Conservation (phyloP, 2,329 filamentous ascomycete genomes). For the Claviceps africana region DNA sequence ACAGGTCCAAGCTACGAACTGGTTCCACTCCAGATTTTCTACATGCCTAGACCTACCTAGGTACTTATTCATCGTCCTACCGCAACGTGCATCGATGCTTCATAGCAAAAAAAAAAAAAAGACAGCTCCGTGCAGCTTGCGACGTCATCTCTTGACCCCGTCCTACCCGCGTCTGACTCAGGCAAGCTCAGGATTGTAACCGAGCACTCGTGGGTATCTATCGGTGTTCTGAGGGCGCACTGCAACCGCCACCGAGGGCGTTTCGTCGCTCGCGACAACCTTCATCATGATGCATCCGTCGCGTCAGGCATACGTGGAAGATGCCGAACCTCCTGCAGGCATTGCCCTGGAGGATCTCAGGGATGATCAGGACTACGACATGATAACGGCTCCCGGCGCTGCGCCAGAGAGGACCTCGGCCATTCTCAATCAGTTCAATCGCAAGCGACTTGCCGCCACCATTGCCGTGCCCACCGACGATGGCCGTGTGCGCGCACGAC, state of each 20-base stretch:
- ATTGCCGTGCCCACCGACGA: constrained; percentile 93
- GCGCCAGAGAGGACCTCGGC: constrained; percentile 72
- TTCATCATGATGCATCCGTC: constrained; percentile 65
- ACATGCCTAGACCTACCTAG: too few relatives aligned
- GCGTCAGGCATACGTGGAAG: constrained; percentile 88
- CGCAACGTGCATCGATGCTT: not conserved
- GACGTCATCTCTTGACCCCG: not conserved
- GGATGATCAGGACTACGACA: constrained; percentile 70
- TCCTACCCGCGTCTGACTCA: not conserved
- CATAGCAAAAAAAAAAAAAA: not conserved
- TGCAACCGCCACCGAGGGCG: not conserved
- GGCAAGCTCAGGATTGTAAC: not conserved
- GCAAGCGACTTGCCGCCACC: constrained; percentile 75
- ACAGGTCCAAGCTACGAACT: not conserved
- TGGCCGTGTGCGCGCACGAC: constrained; percentile 61
- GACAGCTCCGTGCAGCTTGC: not conserved
- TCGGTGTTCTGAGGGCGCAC: not conserved
- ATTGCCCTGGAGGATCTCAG: constrained; percentile 38
- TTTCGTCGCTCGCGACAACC: not conserved
- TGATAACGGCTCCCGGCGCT: constrained; percentile 53
- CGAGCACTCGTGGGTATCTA: not conserved
- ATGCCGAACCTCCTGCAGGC: constrained; percentile 45
- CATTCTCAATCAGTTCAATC: constrained; percentile 75
- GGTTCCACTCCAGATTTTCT: not conserved
- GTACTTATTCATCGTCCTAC: not conserved